Evolutionary conservation across 106 monocot genomes (phyloP).

Genomic region (Dactylorhiza incarnata): DNA sequence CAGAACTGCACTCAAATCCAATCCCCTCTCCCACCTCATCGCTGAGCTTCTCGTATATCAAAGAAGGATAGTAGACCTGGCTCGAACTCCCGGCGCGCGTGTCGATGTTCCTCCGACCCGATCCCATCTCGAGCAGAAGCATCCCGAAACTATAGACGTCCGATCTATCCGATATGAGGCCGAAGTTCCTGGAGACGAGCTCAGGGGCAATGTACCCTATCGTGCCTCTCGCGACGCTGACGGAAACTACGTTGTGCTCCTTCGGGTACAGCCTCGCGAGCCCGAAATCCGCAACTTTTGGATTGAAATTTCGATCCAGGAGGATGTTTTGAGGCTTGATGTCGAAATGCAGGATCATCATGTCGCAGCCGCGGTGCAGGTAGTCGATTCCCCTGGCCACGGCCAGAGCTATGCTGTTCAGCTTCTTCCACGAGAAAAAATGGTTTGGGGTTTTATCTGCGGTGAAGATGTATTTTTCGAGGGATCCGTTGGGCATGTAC

Average conservation of each 20-base stretch:
- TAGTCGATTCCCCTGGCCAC: constrained; percentile 20
- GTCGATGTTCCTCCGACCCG: constrained; percentile 13
- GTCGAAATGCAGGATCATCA: constrained; percentile 23
- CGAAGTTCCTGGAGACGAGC: constrained; percentile 16
- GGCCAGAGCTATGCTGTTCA: constrained; percentile 6
- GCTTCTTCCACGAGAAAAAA: constrained; percentile 9
- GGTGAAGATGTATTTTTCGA: constrained; percentile 34
- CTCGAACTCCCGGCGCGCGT: neutral
- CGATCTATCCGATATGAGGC: constrained; percentile 11
- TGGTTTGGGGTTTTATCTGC: neutral
- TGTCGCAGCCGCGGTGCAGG: constrained; percentile 21
- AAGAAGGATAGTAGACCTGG: constrained; percentile 16
- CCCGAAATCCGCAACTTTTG: constrained; percentile 23
- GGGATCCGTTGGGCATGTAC: constrained; percentile 41
- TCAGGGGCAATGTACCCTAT: constrained; percentile 24
- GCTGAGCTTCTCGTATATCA: constrained; percentile 14
- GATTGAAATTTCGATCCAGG: constrained; percentile 9
- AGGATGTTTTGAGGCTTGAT: constrained; percentile 30
- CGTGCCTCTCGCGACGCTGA: constrained; percentile 18
- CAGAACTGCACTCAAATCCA: neutral
- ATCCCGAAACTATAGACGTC: constrained; percentile 19
- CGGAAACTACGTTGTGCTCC: constrained; percentile 2
- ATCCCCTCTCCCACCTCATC: neutral
- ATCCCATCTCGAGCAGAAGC: constrained; percentile 17
- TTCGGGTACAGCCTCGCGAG: constrained; percentile 18